A percentile compares a stretch with the other conserved stretches of the same genome.
phyloP scores from a whole-genome alignment of 1,284 basidiomycete species.

The Ceratobasidium sp. region DNA sequence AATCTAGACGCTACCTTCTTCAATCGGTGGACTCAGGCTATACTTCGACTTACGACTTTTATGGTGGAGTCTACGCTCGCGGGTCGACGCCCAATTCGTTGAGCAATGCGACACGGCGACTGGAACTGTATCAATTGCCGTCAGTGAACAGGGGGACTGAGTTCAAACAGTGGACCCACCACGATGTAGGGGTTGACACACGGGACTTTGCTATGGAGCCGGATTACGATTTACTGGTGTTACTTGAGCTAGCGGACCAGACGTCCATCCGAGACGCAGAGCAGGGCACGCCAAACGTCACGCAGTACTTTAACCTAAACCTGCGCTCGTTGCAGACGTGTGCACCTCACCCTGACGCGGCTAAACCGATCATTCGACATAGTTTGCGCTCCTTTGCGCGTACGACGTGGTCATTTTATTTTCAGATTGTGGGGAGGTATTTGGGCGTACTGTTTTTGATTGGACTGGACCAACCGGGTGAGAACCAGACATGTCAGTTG shows the following conservation, averaged over 20 bases:
- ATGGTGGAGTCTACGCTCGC: slow-evolving; percentile 29
- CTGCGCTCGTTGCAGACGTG: not conserved
- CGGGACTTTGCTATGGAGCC: slow-evolving; percentile 18
- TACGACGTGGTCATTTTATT: not conserved
- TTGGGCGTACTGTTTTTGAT: not conserved
- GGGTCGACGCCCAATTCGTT: not conserved
- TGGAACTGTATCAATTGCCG: slow-evolving; percentile 22
- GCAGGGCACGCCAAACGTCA: not conserved
- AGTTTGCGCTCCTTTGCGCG: not conserved
- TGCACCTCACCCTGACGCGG: not conserved
- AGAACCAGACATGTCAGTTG: not conserved
- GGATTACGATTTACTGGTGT: slow-evolving; percentile 21
- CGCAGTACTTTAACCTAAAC: not conserved
- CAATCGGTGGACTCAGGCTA: not conserved
- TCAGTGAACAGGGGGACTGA: slow-evolving; percentile 19
- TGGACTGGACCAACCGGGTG: not conserved
- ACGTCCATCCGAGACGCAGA: not conserved
- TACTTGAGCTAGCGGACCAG: not conserved
- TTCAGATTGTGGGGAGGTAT: not conserved
- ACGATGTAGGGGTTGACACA: slow-evolving; percentile 18
- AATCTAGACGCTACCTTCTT: not conserved
- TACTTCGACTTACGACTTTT: slow-evolving; percentile 25
- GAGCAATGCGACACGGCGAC: not conserved
- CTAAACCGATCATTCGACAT: not conserved
- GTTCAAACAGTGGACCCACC: slow-evolving; percentile 14